Conservation (phyloP, 176 grass and related monocot species). For the Metroxylon sagu region DNA sequence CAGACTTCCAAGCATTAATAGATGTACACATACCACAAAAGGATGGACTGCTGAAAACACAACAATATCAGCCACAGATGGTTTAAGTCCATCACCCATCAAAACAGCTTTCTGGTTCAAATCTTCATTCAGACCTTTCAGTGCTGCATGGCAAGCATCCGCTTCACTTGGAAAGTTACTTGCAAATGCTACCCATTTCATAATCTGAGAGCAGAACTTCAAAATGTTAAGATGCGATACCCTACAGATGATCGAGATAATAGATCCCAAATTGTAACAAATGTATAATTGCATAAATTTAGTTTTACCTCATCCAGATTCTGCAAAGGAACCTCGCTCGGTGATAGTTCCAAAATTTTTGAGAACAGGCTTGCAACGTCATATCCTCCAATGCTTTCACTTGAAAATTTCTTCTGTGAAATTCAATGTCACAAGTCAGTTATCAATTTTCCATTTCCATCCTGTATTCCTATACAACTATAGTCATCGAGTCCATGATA, state of each 20-base stretch:
- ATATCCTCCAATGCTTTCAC: conserved; percentile 41
- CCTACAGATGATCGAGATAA: neutral
- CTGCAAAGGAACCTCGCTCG: conserved; percentile 1
- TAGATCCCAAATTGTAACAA: no score
- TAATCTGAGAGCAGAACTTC: conserved; percentile 28
- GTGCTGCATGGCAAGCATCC: conserved; percentile 24
- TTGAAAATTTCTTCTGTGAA: conserved; percentile 38
- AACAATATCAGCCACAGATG: conserved; percentile 67
- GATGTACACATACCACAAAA: conserved; percentile 45
- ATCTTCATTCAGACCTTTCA: conserved; percentile 60
- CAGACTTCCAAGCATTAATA: neutral
- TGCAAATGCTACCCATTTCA: conserved; percentile 66
- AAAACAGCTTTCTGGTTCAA: conserved; percentile 68
- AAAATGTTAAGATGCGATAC: conserved; percentile 2
- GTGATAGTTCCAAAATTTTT: conserved; percentile 26
- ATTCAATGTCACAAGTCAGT: conserved; percentile 21
- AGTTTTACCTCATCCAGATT: conserved; percentile 52
- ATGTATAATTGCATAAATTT: neutral
- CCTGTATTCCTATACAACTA: no score
- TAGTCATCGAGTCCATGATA: no score
- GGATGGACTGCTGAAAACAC: conserved; percentile 53
- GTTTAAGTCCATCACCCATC: conserved; percentile 43
- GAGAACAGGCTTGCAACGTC: conserved; percentile 43
- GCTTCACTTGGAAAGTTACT: conserved; percentile 46
- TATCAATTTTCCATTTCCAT: no score